Conservation (phyloP, 2,329 filamentous ascomycete species). For the Botrytis hyacinthi region DNA sequence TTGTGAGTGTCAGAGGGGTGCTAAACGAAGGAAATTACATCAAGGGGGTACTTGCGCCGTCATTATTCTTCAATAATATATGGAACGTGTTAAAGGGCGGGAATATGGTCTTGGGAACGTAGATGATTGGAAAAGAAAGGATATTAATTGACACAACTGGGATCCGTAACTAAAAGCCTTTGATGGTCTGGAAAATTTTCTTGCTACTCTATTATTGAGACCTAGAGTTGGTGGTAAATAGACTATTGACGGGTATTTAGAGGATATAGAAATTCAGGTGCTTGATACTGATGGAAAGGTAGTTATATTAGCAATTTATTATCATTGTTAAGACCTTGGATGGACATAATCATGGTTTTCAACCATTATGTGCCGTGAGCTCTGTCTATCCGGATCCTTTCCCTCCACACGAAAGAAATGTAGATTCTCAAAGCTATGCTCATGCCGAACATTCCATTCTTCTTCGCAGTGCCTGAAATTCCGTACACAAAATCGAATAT, state of each 20-base stretch:
- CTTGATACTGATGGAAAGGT: not conserved
- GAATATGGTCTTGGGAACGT: not conserved
- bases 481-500: not conserved
- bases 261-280: not conserved
- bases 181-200: not conserved
- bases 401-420: not conserved
- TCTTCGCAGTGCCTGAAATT: too few relatives aligned
- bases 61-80: not conserved
- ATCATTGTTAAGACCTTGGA: not conserved
- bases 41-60: not conserved
- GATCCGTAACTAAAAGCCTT: not conserved
- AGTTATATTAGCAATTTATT: not conserved
- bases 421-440: not conserved
- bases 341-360: not conserved
- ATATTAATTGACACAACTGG: not conserved
- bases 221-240: not conserved
- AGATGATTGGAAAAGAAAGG: not conserved
- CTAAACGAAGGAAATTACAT: too few relatives aligned
- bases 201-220: not conserved
- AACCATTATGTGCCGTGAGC: not conserved
- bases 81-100: not conserved
- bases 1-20: not conserved
- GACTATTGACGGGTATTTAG: not conserved
- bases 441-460: not conserved
- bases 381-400: not conserved